Evolutionary conservation across 345 rosid species (phyloP).

Genomic region (Leavenworthia alabamica): DNA sequence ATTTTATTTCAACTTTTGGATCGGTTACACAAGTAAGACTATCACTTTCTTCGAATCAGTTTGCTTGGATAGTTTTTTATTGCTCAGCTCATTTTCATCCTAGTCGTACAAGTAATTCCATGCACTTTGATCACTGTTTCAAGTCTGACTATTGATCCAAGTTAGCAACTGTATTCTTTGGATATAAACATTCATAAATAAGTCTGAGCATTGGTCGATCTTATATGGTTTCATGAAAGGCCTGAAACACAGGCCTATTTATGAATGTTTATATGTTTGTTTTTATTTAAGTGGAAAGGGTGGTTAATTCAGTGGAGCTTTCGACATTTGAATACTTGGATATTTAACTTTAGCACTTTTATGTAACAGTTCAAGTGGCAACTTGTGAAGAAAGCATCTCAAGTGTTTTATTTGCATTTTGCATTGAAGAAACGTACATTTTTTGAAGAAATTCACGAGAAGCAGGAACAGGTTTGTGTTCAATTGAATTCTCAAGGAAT

Average conservation of each 20-base stretch:
- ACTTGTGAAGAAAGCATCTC: slow-evolving; percentile 78
- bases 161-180: neutral
- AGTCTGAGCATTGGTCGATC: neutral
- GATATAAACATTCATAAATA: too few relatives aligned
- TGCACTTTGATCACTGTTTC: neutral
- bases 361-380: slow-evolving; percentile 79
- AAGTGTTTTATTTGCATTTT: slow-evolving; percentile 84
- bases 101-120: neutral
- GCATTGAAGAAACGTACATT: slow-evolving; percentile 83
- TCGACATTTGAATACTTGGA: neutral
- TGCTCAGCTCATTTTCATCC: neutral
- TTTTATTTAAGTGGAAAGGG: neutral
- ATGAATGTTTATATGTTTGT: neutral
- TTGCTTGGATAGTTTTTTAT: neutral
- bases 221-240: neutral
- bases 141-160: neutral
- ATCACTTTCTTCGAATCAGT: neutral
- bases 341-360: slow-evolving; percentile 8
- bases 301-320: neutral
- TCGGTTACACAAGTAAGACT: neutral
- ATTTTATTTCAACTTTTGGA: neutral
- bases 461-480: slow-evolving; percentile 87
- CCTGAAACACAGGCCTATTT: neutral
- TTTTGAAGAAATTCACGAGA: slow-evolving; percentile 95
- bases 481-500: neutral